Evolutionary conservation across 805 yeast genomes (phyloP), one percentile per base, ranked within the genome.

Genomic region (Metschnikowia shivogae): DNA sequence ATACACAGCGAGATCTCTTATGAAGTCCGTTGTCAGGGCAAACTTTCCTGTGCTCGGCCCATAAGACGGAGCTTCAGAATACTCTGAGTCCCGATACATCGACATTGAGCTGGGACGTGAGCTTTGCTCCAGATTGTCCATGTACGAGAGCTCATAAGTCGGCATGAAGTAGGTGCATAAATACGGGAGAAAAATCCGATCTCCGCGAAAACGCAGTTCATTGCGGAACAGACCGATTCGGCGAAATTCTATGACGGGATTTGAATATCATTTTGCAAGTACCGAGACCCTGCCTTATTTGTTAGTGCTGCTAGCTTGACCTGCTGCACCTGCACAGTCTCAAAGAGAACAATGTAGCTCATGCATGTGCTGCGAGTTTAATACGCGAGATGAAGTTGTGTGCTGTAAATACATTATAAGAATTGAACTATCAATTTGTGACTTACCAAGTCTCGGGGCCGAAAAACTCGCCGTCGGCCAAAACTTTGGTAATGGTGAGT

Each of bases 401-500:
- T n/a, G 20, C n/a, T 28, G 26, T 28, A 37, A 24, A 20, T 30
- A 13, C 30, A 28, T 37, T 37, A 29, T 14, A 29, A 29, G 40
- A 37, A 37, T 20, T 37, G n/a, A 37, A 37, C 34, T 22, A 29
- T 10, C 39, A 13, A 26, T 20, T 5, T 13, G 19, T 3, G 3
- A 13, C 9, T 11, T 72, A 71, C 81, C 81, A 77, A 4, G 58
- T 52, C 28, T 62, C 26, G 10, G 77, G 77, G 12, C 82, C 82
- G 50, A 77, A 77, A 30, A 63, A 53, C 46, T 72, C 70, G 29
- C 80, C 81, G 6, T 57, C 59, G 11, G 54, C 43, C 48, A 75
- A 60, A 2, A 52, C 42, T 2, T 44, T 28, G 43, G 64, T 47
- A 42, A 62, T 55, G 31, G 70, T 66, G 31, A 47, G 47, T 29